Percentiles rank a stretch among this genome's conserved stretches.
Evolutionary conservation across 2,329 filamentous ascomycete species (phyloP).

Genomic region (Macrophomina phaseolina): DNA sequence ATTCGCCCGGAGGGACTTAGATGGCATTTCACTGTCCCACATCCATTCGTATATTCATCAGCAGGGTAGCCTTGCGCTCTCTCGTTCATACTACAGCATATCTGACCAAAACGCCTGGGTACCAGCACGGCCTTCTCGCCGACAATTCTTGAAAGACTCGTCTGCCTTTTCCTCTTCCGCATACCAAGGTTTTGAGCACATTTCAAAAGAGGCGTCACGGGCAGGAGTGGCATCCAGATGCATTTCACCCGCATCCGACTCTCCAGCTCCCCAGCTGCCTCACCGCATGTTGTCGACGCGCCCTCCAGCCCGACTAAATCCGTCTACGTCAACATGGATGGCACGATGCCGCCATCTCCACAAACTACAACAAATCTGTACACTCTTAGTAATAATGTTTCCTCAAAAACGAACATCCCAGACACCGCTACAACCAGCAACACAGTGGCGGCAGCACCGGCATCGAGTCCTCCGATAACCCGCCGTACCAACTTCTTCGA

Average conservation of each 20-base stretch:
- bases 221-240: background rate
- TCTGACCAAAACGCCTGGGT: no score
- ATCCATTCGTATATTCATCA: background rate
- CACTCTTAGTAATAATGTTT: background rate
- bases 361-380: background rate
- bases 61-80: background rate
- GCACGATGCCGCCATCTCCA: constrained; percentile 3
- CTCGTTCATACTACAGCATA: background rate
- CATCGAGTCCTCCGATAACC: constrained; percentile 31
- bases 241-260: constrained; percentile 25
- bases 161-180: background rate
- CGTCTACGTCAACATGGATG: constrained; percentile 41
- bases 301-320: constrained; percentile 42
- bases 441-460: constrained; percentile 18
- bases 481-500: constrained; percentile 46
- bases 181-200: background rate
- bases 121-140: no score
- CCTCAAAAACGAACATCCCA: background rate
- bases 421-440: constrained; percentile 37
- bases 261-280: constrained; percentile 30
- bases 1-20: background rate
- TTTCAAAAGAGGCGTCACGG: background rate
- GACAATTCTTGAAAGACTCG: background rate
- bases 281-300: constrained; percentile 39
- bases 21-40: background rate